Percentiles rank a stretch among this genome's conserved stretches.
phyloP scores from a whole-genome alignment of 768 basidiomycete genomes.

The Lactarius hengduanensis region DNA sequence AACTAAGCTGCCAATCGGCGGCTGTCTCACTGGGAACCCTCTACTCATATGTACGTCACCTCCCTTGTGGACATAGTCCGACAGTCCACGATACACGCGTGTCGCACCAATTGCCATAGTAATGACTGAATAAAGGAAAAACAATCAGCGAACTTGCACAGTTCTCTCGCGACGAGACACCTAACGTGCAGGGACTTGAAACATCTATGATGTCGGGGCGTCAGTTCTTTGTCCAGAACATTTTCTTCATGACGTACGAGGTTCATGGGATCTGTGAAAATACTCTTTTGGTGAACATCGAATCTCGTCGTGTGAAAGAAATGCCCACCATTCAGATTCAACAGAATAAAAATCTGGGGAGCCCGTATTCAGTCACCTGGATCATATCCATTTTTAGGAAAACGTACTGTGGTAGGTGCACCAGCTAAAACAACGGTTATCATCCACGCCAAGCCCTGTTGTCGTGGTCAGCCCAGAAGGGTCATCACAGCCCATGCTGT shows the following conservation, averaged over 20 bases:
- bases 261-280: constrained; percentile 4
- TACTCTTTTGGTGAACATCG: background rate
- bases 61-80: no score
- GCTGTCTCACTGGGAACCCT: background rate
- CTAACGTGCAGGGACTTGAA: constrained; percentile 1
- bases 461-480: background rate
- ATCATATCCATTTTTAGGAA: background rate
- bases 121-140: no score
- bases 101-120: background rate
- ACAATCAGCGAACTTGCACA: background rate
- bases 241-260: constrained; percentile 3
- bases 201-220: constrained; percentile 1
- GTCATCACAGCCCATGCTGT: background rate
- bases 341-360: background rate
- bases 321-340: constrained; percentile 12
- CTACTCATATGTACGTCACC: background rate
- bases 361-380: background rate
- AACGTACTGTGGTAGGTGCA: constrained; percentile 4
- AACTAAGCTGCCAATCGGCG: background rate
- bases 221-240: background rate
- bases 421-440: background rate
- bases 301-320: background rate
- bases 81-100: constrained; percentile 3
- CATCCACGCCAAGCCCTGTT: constrained; percentile 9
- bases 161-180: background rate